phyloP scores from a whole-genome alignment of 331 rosid genomes.

The Rosa hybrid region DNA sequence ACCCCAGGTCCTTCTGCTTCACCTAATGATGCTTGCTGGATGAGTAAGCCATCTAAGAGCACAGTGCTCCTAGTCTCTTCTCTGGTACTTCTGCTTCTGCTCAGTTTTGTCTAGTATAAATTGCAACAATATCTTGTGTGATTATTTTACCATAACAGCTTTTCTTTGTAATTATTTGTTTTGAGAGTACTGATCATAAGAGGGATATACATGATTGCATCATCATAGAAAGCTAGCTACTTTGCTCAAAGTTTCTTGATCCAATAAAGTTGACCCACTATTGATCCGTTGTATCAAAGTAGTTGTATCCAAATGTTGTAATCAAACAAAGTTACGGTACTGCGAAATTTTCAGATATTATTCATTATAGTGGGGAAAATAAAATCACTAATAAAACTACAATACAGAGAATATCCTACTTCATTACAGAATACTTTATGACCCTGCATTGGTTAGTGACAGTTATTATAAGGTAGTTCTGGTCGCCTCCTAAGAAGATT shows the following conservation, averaged over 20 bases:
- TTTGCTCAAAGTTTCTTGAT: not conserved
- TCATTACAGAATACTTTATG: too few relatives aligned
- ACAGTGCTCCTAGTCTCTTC: constrained; percentile 43
- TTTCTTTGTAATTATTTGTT: not conserved
- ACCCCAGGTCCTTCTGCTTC: constrained; percentile 39
- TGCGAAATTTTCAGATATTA: too few relatives aligned
- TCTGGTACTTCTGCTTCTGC: constrained; percentile 38
- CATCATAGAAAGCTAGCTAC: not conserved
- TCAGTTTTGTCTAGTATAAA: constrained; percentile 34
- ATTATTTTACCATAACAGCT: constrained; percentile 6
- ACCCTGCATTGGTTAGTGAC: too few relatives aligned
- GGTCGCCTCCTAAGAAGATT: too few relatives aligned
- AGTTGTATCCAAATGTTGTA: not conserved
- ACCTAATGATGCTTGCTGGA: constrained; percentile 44
- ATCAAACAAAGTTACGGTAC: too few relatives aligned
- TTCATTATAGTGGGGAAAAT: too few relatives aligned
- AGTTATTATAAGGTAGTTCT: too few relatives aligned
- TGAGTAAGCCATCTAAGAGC: constrained; percentile 29
- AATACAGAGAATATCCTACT: too few relatives aligned
- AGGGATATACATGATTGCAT: not conserved
- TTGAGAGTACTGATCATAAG: not conserved
- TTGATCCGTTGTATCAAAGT: not conserved
- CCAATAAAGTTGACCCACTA: not conserved
- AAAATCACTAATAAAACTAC: too few relatives aligned
- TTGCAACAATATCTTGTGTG: constrained; percentile 6